Evolutionary conservation across 768 basidiomycete species (phyloP), one percentile per base, ranked within the genome.

Genomic region (Boletus rex-veris): DNA sequence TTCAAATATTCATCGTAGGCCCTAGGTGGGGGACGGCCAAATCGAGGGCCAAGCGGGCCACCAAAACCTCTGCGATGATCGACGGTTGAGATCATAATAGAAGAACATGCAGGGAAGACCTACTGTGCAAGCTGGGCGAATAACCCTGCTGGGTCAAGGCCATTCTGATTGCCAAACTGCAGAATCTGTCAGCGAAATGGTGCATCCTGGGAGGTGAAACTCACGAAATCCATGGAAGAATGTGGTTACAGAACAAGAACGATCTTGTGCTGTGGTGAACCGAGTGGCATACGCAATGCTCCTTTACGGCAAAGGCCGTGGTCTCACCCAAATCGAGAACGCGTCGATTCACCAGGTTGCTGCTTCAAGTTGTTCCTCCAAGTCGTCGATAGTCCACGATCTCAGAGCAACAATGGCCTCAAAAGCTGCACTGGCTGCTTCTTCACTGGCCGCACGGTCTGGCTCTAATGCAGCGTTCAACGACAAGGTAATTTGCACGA

Each of bases 1-100:
- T 90, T 94, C 62, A 93, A 79, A 73, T 96, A 94, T 62, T 96
- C 91, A 64, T 95, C 88, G 65, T 92, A 98, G 0, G 90, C 77
- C 58, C 85, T 80, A 14, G 90, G 80, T 53, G 84, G 80, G 5
- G 82, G 60, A 8, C 80, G 75, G 15, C 79, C 77, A 43, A 75
- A 59, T 37, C 69, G 71, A 60, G 73, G 75, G 26, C 74, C 77
- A 58, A 77, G 79, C 14, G 77, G 78, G 36, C 73, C 78, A 38
- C 79, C 77, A 41, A 86, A 75, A 26, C 79, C 82, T 56, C 84
- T 87, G 60, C 31, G 58, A 54, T 39, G 55, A 59, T 51, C 47
- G 28, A 30, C 35, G 12, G 46, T 72, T 0, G 41, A 67, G 62
- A 59, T 57, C 48, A 31, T 35, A n/a, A 52, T 33, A 28, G 26